phyloP scores from a whole-genome alignment of 441 rosid genomes.

The Flueggea neowawraea region DNA sequence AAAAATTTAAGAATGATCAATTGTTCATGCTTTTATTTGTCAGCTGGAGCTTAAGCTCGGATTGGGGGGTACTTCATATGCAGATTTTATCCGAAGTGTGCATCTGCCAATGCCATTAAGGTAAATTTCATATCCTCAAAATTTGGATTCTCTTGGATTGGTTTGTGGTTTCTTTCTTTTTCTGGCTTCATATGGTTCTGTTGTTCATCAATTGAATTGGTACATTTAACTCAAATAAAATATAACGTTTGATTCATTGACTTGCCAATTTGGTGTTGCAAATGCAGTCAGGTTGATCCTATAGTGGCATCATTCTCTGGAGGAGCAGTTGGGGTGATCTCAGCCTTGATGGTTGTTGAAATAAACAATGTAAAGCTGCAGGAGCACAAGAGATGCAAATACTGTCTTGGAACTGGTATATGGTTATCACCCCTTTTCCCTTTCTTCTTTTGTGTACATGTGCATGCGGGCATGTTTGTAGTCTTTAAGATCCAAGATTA shows the following conservation, averaged over 20 bases:
- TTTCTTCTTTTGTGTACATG: no score
- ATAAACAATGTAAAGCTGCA: slow-evolving; percentile 95
- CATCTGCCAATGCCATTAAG: slow-evolving; percentile 94
- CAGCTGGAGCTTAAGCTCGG: slow-evolving; percentile 97
- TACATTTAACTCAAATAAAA: not conserved
- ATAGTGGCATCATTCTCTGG: slow-evolving; percentile 99
- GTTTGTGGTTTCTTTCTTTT: not conserved
- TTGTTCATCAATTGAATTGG: not conserved
- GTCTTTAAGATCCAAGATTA: no score
- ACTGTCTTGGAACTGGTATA: slow-evolving; percentile 94
- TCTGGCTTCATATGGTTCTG: slow-evolving; percentile 4
- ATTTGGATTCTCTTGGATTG: not conserved
- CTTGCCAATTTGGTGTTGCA: slow-evolving; percentile 16
- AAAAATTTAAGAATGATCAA: not conserved
- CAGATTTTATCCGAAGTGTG: slow-evolving; percentile 69
- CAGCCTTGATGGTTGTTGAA: slow-evolving; percentile 97
- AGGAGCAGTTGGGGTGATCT: slow-evolving; percentile 98
- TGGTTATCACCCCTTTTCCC: not conserved
- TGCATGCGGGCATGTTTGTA: no score
- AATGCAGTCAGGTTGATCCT: slow-evolving; percentile 91
- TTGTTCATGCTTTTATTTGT: slow-evolving; percentile 11
- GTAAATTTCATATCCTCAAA: slow-evolving; percentile 25
- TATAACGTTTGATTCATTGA: not conserved
- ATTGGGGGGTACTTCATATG: slow-evolving; percentile 90
- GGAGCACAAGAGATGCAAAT: slow-evolving; percentile 96